phyloP scores from a whole-genome alignment of 2,329 filamentous ascomycete genomes.

The Nigrospora sphaerica region DNA sequence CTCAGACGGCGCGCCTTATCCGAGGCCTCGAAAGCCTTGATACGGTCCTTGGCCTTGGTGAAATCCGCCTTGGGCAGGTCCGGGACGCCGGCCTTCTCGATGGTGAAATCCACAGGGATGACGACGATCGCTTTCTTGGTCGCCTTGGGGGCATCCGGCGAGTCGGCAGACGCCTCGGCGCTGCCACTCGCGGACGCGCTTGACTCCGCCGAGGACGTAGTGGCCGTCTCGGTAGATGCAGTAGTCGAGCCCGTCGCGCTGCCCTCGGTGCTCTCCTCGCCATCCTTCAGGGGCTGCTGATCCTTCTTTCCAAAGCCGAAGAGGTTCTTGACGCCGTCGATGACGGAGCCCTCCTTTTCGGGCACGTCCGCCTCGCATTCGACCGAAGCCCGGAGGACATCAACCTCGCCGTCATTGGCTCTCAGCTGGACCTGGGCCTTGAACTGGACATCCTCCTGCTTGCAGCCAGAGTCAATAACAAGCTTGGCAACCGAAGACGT shows the following conservation, averaged over 20 bases:
- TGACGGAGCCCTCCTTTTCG: constrained; percentile 66
- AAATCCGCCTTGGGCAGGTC: constrained; percentile 41
- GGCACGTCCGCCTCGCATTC: constrained; percentile 75
- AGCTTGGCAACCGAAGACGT: constrained; percentile 75
- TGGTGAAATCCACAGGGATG: constrained; percentile 42
- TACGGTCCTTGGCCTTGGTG: constrained; percentile 55
- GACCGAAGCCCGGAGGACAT: constrained; percentile 66
- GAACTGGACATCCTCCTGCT: constrained; percentile 68
- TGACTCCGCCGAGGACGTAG: constrained; percentile 33
- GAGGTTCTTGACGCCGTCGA: constrained; percentile 92
- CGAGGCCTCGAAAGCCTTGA: constrained; percentile 79
- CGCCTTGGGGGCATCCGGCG: constrained; percentile 42
- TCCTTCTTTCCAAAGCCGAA: constrained; percentile 91
- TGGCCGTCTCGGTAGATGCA: constrained; percentile 31
- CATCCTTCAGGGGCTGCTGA: constrained; percentile 65
- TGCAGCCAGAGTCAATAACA: constrained; percentile 72
- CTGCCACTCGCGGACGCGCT: constrained; percentile 23
- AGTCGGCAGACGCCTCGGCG: constrained; percentile 33
- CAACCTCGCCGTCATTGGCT: constrained; percentile 69
- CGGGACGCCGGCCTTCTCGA: constrained; percentile 44
- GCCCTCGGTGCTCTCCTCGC: constrained; percentile 41
- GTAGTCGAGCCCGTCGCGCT: constrained; percentile 31
- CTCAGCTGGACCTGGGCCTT: constrained; percentile 71
- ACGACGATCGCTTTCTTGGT: constrained; percentile 52
- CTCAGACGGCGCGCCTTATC: constrained; percentile 70